Evolutionary conservation across 371 early-diverging fungal species (phyloP).

Genomic region (Syncephalastrum monosporum): DNA sequence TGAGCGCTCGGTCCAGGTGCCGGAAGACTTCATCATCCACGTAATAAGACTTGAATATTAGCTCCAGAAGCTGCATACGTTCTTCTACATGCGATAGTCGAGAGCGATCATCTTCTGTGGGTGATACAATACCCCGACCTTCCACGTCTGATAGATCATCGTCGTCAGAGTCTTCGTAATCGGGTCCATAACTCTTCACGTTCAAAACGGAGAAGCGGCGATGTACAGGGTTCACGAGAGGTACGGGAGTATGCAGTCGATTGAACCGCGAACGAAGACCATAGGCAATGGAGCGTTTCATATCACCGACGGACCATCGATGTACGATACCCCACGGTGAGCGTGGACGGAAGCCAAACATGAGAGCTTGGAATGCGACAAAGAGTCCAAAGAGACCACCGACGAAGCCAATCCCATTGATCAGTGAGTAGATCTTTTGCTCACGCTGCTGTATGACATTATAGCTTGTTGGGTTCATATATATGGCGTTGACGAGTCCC

Average conservation of each 20-base stretch:
- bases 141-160: background rate
- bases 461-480: conserved; percentile 14
- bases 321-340: conserved; percentile 42
- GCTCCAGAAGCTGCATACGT: conserved; percentile 26
- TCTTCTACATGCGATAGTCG: conserved; percentile 28
- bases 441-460: conserved; percentile 9
- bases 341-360: conserved; percentile 39
- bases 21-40: conserved; percentile 11
- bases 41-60: conserved; percentile 11
- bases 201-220: conserved; percentile 12
- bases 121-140: background rate
- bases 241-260: conserved; percentile 18
- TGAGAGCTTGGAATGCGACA: conserved; percentile 26
- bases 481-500: conserved; percentile 4
- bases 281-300: conserved; percentile 18
- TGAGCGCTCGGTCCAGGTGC: conserved; percentile 7
- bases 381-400: conserved; percentile 38
- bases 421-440: conserved; percentile 23
- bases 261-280: conserved; percentile 23
- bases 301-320: conserved; percentile 33
- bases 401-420: conserved; percentile 25
- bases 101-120: conserved; percentile 8
- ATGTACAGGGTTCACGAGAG: conserved; percentile 34
- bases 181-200: conserved; percentile 1
- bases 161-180: background rate